phyloP scores from a whole-genome alignment of 371 early-diverging fungal species.

The Mortierella sp. region DNA sequence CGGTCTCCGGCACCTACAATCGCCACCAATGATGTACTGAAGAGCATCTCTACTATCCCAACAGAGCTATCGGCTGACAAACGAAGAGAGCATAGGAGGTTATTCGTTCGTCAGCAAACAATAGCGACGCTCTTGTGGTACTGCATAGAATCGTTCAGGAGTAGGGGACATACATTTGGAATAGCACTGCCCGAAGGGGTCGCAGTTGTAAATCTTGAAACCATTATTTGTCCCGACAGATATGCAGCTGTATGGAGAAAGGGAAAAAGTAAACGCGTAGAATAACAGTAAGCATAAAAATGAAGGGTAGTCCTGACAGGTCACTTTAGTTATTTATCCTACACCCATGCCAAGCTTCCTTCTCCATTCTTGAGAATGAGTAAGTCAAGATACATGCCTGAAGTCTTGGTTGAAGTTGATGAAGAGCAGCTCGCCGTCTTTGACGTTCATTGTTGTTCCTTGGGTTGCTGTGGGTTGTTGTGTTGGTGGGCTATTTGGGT shows the following conservation, averaged over 20 bases:
- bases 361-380: neutral
- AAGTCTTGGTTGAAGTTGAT: slow-evolving; percentile 96
- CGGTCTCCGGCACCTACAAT: slow-evolving; percentile 96
- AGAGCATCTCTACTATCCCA: slow-evolving; percentile 97
- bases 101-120: neutral
- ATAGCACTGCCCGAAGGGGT: slow-evolving; percentile 95
- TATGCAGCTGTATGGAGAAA: slow-evolving; percentile 73
- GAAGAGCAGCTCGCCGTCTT: slow-evolving; percentile 73
- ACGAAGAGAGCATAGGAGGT: neutral
- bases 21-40: slow-evolving; percentile 94
- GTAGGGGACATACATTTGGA: slow-evolving; percentile 69
- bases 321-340: neutral
- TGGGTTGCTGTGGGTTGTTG: neutral
- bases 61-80: slow-evolving; percentile 85
- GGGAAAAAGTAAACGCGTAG: neutral
- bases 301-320: neutral
- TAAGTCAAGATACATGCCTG: slow-evolving; percentile 60
- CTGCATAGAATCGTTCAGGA: neutral
- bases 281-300: neutral
- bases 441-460: slow-evolving; percentile 57
- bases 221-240: slow-evolving; percentile 91
- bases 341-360: neutral
- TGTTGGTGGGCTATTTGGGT: neutral
- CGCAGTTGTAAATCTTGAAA: slow-evolving; percentile 94
- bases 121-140: too few relatives aligned